These are phyloP conservation scores for Pontederia paniculata DNA, from an alignment of 176 grass and related monocot species.

Conservation along the genomic window DNA sequence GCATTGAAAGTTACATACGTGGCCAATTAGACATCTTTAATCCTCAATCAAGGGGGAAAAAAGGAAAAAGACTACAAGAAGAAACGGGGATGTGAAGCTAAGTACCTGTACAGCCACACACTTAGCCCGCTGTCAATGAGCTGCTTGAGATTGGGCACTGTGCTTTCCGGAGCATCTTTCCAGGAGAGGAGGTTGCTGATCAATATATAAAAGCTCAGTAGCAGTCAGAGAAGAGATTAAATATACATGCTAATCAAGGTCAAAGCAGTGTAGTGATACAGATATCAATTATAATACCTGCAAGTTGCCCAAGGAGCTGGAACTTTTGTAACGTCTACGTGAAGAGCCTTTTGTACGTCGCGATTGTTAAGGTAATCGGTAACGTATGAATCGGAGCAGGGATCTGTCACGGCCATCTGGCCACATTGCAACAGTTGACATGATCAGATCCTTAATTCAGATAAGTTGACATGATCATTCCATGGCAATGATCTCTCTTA, in stretches of 20 bases:
- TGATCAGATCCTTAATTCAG: not conserved
- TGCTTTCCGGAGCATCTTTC: conserved; percentile 1
- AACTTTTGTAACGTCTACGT: not conserved
- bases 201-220: not conserved
- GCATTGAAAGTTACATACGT: not conserved
- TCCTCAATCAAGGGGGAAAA: not conserved
- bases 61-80: not conserved
- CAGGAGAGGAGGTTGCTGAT: not conserved
- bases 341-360: conserved; percentile 5
- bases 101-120: conserved; percentile 20
- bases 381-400: not conserved
- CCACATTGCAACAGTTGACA: no score
- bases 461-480: not conserved
- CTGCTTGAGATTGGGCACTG: conserved; percentile 12
- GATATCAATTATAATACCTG: no score
- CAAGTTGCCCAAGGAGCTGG: not conserved
- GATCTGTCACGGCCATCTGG: not conserved
- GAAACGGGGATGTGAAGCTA: not conserved
- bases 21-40: not conserved
- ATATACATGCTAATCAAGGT: not conserved
- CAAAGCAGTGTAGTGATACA: no score
- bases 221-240: not conserved
- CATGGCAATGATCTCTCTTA: not conserved
- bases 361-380: not conserved
- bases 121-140: conserved; percentile 12